Percentiles rank a stretch among this genome's conserved stretches.
phyloP scores from a whole-genome alignment of 192 early-diverging fungal genomes.

The Coemansia brasiliensis region DNA sequence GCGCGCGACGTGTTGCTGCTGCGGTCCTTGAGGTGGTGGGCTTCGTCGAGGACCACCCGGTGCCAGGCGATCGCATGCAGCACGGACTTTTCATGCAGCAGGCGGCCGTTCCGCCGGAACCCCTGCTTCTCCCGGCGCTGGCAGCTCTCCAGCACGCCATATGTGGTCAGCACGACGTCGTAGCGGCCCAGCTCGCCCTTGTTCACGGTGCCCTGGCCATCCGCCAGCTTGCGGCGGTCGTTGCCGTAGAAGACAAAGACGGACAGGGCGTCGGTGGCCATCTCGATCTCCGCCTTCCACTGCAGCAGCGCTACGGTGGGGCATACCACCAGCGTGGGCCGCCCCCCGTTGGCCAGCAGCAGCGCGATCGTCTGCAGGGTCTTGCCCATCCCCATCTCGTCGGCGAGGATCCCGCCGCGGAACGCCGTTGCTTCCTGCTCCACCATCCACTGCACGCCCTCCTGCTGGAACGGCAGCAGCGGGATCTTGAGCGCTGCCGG shows the following conservation, averaged over 20 bases:
- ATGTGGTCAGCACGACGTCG: constrained; percentile 80
- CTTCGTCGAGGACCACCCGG: constrained; percentile 82
- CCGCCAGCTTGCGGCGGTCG: constrained; percentile 58
- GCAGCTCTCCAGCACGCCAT: constrained; percentile 72
- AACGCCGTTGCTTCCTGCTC: constrained; percentile 72
- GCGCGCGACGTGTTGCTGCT: constrained; percentile 80
- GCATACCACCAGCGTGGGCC: constrained; percentile 80
- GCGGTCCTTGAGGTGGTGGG: constrained; percentile 91
- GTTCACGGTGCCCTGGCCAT: constrained; percentile 14
- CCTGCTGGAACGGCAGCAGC: constrained; percentile 86
- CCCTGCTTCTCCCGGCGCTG: constrained; percentile 76
- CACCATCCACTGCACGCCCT: constrained; percentile 83
- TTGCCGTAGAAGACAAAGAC: constrained; percentile 76
- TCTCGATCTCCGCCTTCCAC: constrained; percentile 80
- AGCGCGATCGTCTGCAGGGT: constrained; percentile 91
- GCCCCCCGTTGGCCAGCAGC: constrained; percentile 61
- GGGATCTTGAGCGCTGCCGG: constrained; percentile 67
- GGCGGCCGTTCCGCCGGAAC: constrained; percentile 59
- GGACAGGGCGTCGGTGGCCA: constrained; percentile 63
- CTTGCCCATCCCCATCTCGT: constrained; percentile 95
- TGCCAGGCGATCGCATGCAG: constrained; percentile 80
- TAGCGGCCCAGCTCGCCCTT: constrained; percentile 55
- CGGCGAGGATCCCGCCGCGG: constrained; percentile 76
- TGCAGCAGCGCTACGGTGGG: constrained; percentile 89
- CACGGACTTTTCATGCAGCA: constrained; percentile 64